phyloP scores from a whole-genome alignment of 768 basidiomycete genomes.

The Leccinum incarnatum region DNA sequence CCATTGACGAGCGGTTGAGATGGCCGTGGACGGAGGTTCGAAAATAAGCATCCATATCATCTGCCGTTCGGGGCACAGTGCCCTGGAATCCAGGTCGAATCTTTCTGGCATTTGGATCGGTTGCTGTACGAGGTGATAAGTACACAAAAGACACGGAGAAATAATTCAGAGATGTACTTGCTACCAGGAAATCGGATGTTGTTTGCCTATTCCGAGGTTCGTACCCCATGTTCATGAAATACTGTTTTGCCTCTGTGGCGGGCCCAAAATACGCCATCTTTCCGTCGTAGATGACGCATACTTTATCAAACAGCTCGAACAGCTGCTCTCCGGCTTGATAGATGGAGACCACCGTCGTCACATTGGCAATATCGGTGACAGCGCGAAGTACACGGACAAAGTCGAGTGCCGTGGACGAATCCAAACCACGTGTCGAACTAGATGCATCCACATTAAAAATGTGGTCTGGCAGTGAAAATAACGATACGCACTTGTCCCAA shows the following conservation, averaged over 20 bases:
- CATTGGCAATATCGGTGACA: too few species aligned
- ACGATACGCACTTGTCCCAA: conserved; percentile 33
- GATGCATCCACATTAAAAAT: too few species aligned
- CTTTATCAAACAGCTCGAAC: conserved; percentile 60
- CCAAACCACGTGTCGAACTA: too few species aligned
- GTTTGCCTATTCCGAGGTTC: conserved; percentile 54
- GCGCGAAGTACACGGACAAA: too few species aligned
- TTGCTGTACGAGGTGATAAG: conserved; percentile 32
- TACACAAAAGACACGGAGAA: not conserved
- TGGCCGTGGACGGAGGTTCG: conserved; percentile 38
- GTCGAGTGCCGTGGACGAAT: too few species aligned
- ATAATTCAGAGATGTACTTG: conserved; percentile 36
- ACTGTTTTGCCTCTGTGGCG: not conserved
- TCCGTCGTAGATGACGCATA: conserved; percentile 9
- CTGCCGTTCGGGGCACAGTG: conserved; percentile 49
- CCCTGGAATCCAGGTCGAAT: conserved; percentile 39
- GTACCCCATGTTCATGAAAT: conserved; percentile 33
- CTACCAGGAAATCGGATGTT: conserved; percentile 58
- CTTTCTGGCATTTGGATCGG: conserved; percentile 58
- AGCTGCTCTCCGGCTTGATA: conserved; percentile 70
- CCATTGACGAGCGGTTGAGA: conserved; percentile 46
- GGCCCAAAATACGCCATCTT: conserved; percentile 11
- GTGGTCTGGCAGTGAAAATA: too few species aligned
- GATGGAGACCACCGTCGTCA: too few species aligned
- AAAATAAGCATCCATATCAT: conserved; percentile 55